A percentile compares a stretch with the other conserved stretches of the same genome.
Conservation (phyloP, 306 rosid species). For the Glycine soja region DNA sequence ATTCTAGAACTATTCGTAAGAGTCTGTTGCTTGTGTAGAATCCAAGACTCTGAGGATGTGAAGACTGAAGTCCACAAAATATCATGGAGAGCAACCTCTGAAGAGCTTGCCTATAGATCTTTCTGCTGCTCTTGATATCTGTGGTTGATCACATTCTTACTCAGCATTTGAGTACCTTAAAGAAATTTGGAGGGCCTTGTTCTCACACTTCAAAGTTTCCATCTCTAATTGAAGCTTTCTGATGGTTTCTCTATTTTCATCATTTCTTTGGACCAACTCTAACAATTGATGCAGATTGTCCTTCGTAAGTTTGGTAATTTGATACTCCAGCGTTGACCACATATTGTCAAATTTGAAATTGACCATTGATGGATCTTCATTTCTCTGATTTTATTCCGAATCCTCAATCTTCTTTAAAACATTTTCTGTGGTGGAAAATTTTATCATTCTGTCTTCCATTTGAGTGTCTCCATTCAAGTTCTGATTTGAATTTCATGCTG, state of each 20-base stretch:
- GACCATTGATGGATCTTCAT: conserved; percentile 44
- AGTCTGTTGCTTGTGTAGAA: conserved; percentile 18
- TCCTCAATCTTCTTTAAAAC: conserved; percentile 33
- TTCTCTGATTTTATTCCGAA: conserved; percentile 36
- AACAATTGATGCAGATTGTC: conserved; percentile 56
- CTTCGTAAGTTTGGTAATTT: conserved; percentile 56
- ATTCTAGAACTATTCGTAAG: conserved; percentile 5
- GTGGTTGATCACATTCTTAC: conserved; percentile 47
- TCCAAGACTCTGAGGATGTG: conserved; percentile 16
- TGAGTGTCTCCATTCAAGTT: conserved; percentile 44
- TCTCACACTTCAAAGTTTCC: conserved; percentile 56
- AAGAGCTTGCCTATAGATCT: conserved; percentile 45
- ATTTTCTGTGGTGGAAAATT: conserved; percentile 25
- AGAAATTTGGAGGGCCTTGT: conserved; percentile 53
- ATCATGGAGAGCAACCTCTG: conserved; percentile 56
- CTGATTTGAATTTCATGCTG: conserved; percentile 31
- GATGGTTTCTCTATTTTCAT: conserved; percentile 67
- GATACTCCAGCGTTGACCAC: conserved; percentile 46
- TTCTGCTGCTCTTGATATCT: conserved; percentile 44
- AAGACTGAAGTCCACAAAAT: conserved; percentile 31
- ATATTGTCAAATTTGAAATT: conserved; percentile 37
- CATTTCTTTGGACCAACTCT: conserved; percentile 62
- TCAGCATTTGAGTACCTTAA: conserved; percentile 49
- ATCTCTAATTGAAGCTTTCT: conserved; percentile 56
- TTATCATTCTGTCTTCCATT: conserved; percentile 38